These are phyloP conservation scores for Coemansia sp. DNA, from an alignment of 192 early-diverging fungal species.

Conservation along the genomic window DNA sequence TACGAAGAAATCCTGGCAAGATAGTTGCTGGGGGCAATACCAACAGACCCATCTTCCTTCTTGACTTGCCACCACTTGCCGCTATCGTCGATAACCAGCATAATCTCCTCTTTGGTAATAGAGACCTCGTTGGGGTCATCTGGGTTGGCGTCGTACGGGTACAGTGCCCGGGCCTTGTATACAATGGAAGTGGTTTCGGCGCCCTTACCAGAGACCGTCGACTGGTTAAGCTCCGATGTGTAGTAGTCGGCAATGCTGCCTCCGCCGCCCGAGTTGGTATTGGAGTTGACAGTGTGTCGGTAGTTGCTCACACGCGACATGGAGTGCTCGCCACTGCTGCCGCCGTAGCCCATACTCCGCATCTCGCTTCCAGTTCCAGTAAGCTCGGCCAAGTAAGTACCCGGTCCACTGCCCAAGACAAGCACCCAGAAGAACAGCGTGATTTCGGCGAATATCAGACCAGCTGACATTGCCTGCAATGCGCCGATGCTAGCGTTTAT, in stretches of 20 bases:
- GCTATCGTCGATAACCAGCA: constrained; percentile 86
- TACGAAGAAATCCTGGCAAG: constrained; percentile 50
- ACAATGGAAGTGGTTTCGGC: constrained; percentile 49
- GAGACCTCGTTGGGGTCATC: constrained; percentile 91
- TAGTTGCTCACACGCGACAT: constrained; percentile 43
- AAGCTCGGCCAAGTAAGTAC: constrained; percentile 56
- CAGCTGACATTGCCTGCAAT: constrained; percentile 54
- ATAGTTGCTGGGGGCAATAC: constrained; percentile 92
- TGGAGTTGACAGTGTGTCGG: constrained; percentile 38
- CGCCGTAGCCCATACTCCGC: neutral
- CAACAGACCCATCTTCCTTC: constrained; percentile 74
- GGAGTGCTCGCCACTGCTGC: constrained; percentile 15
- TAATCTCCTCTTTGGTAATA: constrained; percentile 81
- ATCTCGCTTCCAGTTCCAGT: constrained; percentile 43
- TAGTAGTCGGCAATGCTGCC: constrained; percentile 50
- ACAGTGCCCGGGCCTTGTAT: constrained; percentile 69
- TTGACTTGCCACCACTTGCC: constrained; percentile 99
- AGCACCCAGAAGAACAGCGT: constrained; percentile 68
- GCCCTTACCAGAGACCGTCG: constrained; percentile 41
- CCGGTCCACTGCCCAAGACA: constrained; percentile 66
- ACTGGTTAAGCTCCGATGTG: constrained; percentile 41
- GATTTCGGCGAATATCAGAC: constrained; percentile 55
- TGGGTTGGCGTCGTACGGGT: constrained; percentile 83
- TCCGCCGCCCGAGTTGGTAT: constrained; percentile 18
- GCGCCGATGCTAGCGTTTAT: constrained; percentile 47